These are phyloP conservation scores for Leccinum variicolor DNA, from an alignment of 768 basidiomycete genomes.

Conservation along the genomic window DNA sequence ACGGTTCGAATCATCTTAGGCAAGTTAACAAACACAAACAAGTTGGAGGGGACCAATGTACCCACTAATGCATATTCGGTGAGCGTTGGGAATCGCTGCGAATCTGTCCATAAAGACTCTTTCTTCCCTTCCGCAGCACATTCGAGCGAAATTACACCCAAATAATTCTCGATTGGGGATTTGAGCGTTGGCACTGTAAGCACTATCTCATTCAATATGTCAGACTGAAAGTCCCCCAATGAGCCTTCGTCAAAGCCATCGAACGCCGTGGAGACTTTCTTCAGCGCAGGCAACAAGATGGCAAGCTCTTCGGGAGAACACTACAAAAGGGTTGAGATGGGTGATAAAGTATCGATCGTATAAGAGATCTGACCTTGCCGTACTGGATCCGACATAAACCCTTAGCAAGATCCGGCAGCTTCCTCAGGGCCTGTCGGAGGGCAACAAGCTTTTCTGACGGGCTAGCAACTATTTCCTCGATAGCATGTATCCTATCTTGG, in stretches of 20 bases:
- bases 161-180: slow-evolving; percentile 48
- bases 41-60: slow-evolving; percentile 18
- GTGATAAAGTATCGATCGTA: background rate
- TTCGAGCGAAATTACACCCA: slow-evolving; percentile 56
- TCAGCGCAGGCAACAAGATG: slow-evolving; percentile 70
- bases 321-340: slow-evolving; percentile 31
- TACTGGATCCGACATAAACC: slow-evolving; percentile 90
- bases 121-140: slow-evolving; percentile 65
- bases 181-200: slow-evolving; percentile 63
- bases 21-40: background rate
- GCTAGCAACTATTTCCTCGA: slow-evolving; percentile 74
- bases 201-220: slow-evolving; percentile 68
- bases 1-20: slow-evolving; percentile 66
- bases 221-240: slow-evolving; percentile 58
- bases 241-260: slow-evolving; percentile 39
- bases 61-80: slow-evolving; percentile 58
- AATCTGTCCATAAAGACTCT: slow-evolving; percentile 64
- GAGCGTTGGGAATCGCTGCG: slow-evolving; percentile 50
- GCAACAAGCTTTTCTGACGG: slow-evolving; percentile 58
- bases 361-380: slow-evolving; percentile 60
- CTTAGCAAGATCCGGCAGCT: slow-evolving; percentile 82
- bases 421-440: slow-evolving; percentile 66
- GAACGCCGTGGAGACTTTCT: slow-evolving; percentile 65
- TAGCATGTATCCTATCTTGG: slow-evolving; percentile 74
- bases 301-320: slow-evolving; percentile 84